Evolutionary conservation across 2,329 filamentous ascomycete species (phyloP).

Genomic region (Alternaria consortialis): DNA sequence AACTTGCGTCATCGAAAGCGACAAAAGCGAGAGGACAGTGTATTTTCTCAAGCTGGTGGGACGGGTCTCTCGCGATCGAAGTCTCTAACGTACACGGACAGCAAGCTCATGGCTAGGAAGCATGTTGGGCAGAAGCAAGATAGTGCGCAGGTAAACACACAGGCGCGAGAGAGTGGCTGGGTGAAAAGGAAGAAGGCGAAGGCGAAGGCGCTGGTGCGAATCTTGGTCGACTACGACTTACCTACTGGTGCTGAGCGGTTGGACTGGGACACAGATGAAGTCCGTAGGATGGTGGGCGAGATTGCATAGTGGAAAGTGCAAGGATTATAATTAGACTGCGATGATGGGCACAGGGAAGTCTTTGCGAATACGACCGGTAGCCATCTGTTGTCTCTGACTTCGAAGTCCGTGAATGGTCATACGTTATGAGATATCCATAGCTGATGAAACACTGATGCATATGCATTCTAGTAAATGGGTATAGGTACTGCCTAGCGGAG

Average conservation of each 20-base stretch:
- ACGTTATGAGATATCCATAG: not conserved
- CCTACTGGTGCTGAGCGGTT: conserved; percentile 26
- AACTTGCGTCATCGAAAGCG: not conserved
- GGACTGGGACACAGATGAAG: conserved; percentile 38
- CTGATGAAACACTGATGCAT: not conserved
- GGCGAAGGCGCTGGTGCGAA: not conserved
- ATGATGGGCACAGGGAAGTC: not conserved
- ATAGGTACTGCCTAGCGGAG: conserved; percentile 27
- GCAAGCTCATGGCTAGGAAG: not conserved
- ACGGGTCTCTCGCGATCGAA: not conserved
- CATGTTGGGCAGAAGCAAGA: not conserved
- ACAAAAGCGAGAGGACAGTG: not conserved
- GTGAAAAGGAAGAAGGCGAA: not conserved
- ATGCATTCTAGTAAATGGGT: conserved; percentile 26
- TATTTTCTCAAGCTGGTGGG: not conserved
- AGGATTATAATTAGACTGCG: not conserved
- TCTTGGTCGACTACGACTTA: conserved; percentile 21
- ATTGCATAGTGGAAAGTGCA: conserved; percentile 12
- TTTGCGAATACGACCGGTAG: not conserved
- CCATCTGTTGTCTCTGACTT: not conserved
- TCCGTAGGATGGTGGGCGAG: conserved; percentile 34
- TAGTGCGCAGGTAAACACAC: not conserved
- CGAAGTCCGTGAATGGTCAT: not conserved
- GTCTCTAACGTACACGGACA: not conserved
- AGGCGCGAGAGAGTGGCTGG: not conserved